Conservation (phyloP, 345 rosid genomes). For the Microcos paniculata region DNA sequence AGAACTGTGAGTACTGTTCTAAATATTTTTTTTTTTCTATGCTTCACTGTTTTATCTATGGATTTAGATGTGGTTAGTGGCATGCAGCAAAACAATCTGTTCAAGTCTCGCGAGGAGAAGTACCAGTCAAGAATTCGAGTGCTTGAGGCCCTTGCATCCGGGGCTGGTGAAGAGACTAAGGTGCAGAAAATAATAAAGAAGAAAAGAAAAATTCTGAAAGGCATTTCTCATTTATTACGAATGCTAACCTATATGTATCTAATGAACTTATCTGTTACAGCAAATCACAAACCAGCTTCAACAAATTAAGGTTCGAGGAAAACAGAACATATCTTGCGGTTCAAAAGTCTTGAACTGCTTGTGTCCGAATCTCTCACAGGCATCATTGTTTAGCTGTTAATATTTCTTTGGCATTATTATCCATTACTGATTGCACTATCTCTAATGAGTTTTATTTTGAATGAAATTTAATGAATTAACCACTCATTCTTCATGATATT, state of each 20-base stretch:
- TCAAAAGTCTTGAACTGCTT: slow-evolving; percentile 5
- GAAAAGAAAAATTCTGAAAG: background rate
- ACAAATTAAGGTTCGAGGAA: slow-evolving; percentile 52
- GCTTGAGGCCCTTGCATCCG: slow-evolving; percentile 91
- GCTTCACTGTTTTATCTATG: background rate
- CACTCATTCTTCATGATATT: background rate
- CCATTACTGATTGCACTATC: background rate
- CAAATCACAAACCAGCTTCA: slow-evolving; percentile 47
- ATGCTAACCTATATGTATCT: slow-evolving; percentile 5
- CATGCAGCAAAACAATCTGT: slow-evolving; percentile 86
- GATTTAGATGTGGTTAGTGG: slow-evolving; percentile 17
- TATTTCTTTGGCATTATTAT: background rate
- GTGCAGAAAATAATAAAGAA: slow-evolving; percentile 32
- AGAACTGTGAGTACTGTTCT: slow-evolving; percentile 58
- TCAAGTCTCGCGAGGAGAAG: slow-evolving; percentile 87
- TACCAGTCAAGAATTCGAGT: slow-evolving; percentile 78
- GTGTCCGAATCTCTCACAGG: background rate
- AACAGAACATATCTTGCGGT: background rate
- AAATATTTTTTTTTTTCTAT: background rate
- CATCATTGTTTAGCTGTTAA: slow-evolving; percentile 7
- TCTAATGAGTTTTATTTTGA: background rate
- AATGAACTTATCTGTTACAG: slow-evolving; percentile 36
- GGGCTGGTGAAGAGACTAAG: slow-evolving; percentile 59
- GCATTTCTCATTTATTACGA: background rate
- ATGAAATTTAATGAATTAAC: background rate